A percentile compares a stretch with the other conserved stretches of the same genome.
phyloP scores from a whole-genome alignment of 2,329 filamentous ascomycete species.

The Ascocoryne sarcoides region DNA sequence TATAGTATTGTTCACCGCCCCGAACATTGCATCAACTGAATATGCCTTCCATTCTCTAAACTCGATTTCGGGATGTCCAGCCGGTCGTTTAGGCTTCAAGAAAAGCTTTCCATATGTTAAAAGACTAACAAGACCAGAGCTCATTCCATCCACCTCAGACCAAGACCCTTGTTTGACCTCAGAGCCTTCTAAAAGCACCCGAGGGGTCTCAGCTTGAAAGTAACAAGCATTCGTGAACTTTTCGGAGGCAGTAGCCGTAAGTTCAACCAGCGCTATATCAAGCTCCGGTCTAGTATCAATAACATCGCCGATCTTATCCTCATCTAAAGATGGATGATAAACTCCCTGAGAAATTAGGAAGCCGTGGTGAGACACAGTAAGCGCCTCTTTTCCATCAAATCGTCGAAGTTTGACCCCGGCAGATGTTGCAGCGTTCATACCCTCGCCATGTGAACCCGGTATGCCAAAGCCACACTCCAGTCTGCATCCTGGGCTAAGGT shows the following conservation, averaged over 20 bases:
- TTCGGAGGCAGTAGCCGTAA: slow-evolving; percentile 10
- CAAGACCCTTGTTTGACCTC: slow-evolving; percentile 10
- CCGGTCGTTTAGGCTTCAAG: slow-evolving; percentile 9
- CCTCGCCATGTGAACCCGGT: slow-evolving; percentile 7
- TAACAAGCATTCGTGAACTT: slow-evolving; percentile 12
- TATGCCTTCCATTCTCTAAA: slow-evolving; percentile 9
- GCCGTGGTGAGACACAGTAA: slow-evolving; percentile 8
- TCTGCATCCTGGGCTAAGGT: slow-evolving; percentile 13
- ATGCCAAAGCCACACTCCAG: slow-evolving; percentile 10
- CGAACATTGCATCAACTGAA: slow-evolving; percentile 12
- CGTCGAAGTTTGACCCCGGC: slow-evolving; percentile 9
- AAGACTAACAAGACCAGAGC: slow-evolving; percentile 12
- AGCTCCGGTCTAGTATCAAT: slow-evolving; percentile 11
- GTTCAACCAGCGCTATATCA: slow-evolving; percentile 14
- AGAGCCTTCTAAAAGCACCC: slow-evolving; percentile 8
- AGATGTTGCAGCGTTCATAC: slow-evolving; percentile 12
- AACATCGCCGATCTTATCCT: slow-evolving; percentile 12
- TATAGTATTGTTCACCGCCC: slow-evolving; percentile 10
- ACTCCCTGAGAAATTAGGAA: slow-evolving; percentile 12
- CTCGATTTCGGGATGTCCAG: slow-evolving; percentile 10
- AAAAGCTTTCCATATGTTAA: slow-evolving; percentile 9
- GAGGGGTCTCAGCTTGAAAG: slow-evolving; percentile 12
- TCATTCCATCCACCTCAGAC: slow-evolving; percentile 16
- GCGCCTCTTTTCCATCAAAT: slow-evolving; percentile 11
- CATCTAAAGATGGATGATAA: slow-evolving; percentile 11